phyloP scores from a whole-genome alignment of 768 basidiomycete species.

The Leccinum broughii region DNA sequence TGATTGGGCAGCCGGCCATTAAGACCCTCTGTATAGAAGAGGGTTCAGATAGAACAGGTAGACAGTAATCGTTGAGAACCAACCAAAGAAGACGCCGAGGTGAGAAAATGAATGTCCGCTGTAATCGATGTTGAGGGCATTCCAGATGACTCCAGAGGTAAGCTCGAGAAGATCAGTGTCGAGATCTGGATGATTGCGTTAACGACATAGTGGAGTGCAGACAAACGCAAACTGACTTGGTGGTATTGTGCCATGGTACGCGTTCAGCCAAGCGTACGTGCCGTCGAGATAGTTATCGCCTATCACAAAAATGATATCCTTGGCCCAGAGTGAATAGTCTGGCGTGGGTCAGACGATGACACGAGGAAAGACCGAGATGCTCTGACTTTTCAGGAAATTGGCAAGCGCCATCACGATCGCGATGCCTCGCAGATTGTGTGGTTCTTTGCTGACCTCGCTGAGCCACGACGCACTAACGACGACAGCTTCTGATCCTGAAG shows the following conservation, averaged over 20 bases:
- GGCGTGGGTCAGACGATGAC: constrained; percentile 10
- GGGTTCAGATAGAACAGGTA: constrained; percentile 5
- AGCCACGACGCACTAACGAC: constrained; percentile 91
- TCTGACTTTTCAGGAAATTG: constrained; percentile 75
- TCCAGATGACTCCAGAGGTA: constrained; percentile 91
- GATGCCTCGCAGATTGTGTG: constrained; percentile 82
- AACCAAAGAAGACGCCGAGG: constrained; percentile 92
- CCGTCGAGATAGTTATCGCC: constrained; percentile 89
- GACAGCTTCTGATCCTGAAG: constrained; percentile 93
- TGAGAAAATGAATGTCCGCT: constrained; percentile 97
- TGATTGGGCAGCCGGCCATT: constrained; percentile 97
- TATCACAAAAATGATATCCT: constrained; percentile 88
- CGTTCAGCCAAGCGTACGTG: constrained; percentile 87
- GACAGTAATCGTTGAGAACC: constrained; percentile 21
- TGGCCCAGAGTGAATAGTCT: constrained; percentile 93
- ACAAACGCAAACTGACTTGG: constrained; percentile 50
- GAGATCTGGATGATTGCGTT: constrained; percentile 49
- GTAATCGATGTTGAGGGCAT: constrained; percentile 91
- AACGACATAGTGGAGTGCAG: not conserved
- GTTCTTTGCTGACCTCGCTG: constrained; percentile 57
- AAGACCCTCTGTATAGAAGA: constrained; percentile 68
- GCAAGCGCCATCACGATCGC: constrained; percentile 87
- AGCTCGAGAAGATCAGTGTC: constrained; percentile 60
- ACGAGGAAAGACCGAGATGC: not conserved
- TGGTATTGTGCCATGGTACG: constrained; percentile 73